Evolutionary conservation across 495 filamentous ascomycete genomes (phyloP).

Genomic region (Talaromyces adpressus): DNA sequence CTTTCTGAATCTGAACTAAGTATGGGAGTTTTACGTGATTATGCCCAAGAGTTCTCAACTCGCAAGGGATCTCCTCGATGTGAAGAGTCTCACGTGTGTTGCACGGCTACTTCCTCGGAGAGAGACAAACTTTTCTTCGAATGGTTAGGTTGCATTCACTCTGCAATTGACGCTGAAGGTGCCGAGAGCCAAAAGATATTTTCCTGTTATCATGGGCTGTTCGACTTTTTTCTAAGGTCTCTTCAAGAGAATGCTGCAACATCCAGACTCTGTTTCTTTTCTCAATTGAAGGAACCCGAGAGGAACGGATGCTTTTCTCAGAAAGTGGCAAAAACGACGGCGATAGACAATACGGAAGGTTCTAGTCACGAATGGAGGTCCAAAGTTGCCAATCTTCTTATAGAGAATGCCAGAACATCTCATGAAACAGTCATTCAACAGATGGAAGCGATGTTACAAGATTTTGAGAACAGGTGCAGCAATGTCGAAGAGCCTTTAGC

Average conservation of each 20-base stretch:
- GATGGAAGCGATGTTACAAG: constrained; percentile 44
- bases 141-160: background rate
- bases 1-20: background rate
- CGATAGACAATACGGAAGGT: background rate
- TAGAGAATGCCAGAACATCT: constrained; percentile 24
- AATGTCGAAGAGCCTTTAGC: constrained; percentile 42
- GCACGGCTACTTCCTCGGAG: background rate
- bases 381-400: constrained; percentile 27
- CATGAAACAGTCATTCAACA: constrained; percentile 37
- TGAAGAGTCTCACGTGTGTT: background rate
- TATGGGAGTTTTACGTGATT: background rate
- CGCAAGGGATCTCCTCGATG: background rate
- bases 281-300: background rate
- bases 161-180: background rate
- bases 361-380: constrained; percentile 38
- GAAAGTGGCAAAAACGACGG: background rate
- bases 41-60: background rate
- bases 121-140: constrained; percentile 1
- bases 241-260: background rate
- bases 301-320: background rate
- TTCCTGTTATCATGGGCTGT: constrained; percentile 15
- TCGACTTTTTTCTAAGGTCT: constrained; percentile 2
- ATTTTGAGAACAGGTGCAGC: constrained; percentile 48
- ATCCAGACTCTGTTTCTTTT: background rate
- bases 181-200: background rate